Evolutionary conservation across 1,139 yeast species (phyloP), one percentile per base, ranked within the genome.

Genomic region (Arxiozyma slooffiae): DNA sequence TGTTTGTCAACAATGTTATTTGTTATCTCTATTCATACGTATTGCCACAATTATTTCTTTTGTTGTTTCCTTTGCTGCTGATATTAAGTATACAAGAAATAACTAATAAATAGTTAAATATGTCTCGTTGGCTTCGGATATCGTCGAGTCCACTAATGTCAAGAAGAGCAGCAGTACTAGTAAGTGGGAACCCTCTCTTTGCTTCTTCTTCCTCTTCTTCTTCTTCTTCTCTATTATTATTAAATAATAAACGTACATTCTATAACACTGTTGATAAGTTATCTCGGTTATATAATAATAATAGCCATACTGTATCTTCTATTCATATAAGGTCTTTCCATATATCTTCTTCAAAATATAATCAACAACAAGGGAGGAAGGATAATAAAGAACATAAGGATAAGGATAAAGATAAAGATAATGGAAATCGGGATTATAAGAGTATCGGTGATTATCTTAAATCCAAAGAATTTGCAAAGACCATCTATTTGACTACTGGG

Each of bases 391-490:
- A 57, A 21, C 47, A 58, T n/a, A 53, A 66, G 20, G 53, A 61
- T 16, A 56, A 60, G 26, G 56, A 65, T 14, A 56, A 61, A 38
- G 59, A 62, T 49, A 59, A 62, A 37, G 64, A 62, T 26, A 59
- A 61, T 17, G 57, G 60, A 22, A 54, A 55, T 16, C 53, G 58
- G 21, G 60, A 67, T 34, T 57, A 55, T 50, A 61, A 67, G 53
- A 60, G 67, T 14, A 55, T 67, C 17, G 52, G 62, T 4, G 69
- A 68, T 9, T 71, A 69, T 53, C 63, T 72, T 57, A 67, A 64
- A 51, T 70, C 74, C 9, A 69, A 67, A 52, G 74, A 72, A 55
- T 72, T 71, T 51, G 58, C 64, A 21, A 69, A 69, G 57, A 58
- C 72, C 4, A 47, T 70, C 20, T 68, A 66, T 50, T 58, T 67